Conservation (phyloP, 169 alveolate species). For the Blepharisma undulans region DNA sequence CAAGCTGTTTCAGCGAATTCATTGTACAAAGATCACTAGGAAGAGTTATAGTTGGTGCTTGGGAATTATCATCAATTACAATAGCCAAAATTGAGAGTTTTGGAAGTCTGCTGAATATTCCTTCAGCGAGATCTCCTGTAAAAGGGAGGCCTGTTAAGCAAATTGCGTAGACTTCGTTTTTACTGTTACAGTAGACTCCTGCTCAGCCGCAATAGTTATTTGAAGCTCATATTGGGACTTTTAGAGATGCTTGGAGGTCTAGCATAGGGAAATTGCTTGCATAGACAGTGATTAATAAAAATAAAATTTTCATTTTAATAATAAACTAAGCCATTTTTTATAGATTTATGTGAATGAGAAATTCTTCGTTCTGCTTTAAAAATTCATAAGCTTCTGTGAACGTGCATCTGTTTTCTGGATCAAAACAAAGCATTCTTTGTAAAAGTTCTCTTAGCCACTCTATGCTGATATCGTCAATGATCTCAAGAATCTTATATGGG, state of each 20-base stretch:
- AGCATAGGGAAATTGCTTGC: not conserved
- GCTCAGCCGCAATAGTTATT: not conserved
- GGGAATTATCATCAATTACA: not conserved
- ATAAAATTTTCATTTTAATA: not conserved
- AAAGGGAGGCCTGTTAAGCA: not conserved
- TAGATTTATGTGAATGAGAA: not conserved
- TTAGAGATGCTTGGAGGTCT: not conserved
- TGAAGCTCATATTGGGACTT: not conserved
- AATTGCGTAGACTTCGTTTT: not conserved
- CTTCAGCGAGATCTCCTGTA: not conserved
- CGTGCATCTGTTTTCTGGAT: not conserved
- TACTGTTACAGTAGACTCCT: slow-evolving; percentile 17
- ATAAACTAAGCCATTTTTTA: no score
- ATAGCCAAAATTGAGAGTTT: not conserved
- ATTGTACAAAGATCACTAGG: not conserved
- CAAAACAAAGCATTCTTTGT: not conserved
- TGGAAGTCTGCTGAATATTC: not conserved
- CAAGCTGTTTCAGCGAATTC: not conserved
- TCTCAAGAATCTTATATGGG: not conserved
- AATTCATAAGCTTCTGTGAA: not conserved
- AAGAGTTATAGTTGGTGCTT: not conserved
- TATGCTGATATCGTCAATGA: not conserved
- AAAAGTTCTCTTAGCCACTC: not conserved
- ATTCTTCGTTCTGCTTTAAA: not conserved
- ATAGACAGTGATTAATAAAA: not conserved